Conservation (phyloP, 1,284 basidiomycete genomes). For the Rhodofomes roseus region DNA sequence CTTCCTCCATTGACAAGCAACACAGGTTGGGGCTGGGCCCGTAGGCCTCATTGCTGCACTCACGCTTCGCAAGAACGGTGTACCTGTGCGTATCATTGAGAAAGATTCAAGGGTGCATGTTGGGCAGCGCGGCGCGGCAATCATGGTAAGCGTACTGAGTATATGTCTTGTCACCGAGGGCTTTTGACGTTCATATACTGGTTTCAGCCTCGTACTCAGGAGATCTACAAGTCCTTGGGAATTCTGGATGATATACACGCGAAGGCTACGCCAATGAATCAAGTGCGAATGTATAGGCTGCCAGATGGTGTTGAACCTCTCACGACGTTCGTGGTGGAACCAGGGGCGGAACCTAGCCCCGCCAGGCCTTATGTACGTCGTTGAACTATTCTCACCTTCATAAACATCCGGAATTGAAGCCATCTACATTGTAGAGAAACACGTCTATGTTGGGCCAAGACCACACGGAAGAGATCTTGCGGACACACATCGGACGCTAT, state of each 20-base stretch:
- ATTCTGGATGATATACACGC: conserved; percentile 11
- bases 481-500: conserved; percentile 22
- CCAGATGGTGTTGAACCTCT: conserved; percentile 14
- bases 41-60: conserved; percentile 22
- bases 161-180: no score
- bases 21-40: conserved; percentile 26
- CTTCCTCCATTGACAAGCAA: background rate
- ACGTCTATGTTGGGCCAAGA: conserved; percentile 23
- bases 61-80: conserved; percentile 19
- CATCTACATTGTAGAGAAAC: background rate
- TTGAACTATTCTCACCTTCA: background rate
- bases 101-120: conserved; percentile 20
- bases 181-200: no score
- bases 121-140: conserved; percentile 26
- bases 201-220: conserved; percentile 18
- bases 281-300: conserved; percentile 14
- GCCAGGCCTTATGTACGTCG: conserved; percentile 19
- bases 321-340: conserved; percentile 11
- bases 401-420: no score
- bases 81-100: conserved; percentile 34
- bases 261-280: background rate
- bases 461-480: conserved; percentile 26
- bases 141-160: conserved; percentile 25
- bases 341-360: conserved; percentile 10
- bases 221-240: conserved; percentile 20